Evolutionary conservation across 179 eudicot genomes (phyloP).

Genomic region (Dionaea muscipula): DNA sequence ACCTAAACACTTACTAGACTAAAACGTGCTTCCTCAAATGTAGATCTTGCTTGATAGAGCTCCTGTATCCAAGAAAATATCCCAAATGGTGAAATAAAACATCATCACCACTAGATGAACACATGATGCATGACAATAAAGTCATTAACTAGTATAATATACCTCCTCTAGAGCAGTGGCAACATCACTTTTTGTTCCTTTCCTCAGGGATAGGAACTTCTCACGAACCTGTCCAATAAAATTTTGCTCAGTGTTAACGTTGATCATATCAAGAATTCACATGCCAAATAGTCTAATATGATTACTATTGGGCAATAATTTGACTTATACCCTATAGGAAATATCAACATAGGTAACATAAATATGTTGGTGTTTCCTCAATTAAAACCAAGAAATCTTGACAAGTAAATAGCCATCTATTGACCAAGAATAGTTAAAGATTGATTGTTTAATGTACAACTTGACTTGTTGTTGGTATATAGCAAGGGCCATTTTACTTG

Average conservation of each 20-base stretch:
- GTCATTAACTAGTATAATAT: constrained; percentile 10
- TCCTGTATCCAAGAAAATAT: constrained; percentile 41
- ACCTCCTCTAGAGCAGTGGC: constrained; percentile 84
- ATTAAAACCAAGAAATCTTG: too few species aligned
- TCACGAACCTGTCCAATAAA: constrained; percentile 64
- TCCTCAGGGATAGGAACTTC: constrained; percentile 76
- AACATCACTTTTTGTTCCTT: constrained; percentile 86
- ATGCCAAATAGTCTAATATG: too few species aligned
- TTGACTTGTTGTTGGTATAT: too few species aligned
- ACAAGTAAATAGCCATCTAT: too few species aligned
- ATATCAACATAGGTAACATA: too few species aligned
- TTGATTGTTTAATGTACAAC: too few species aligned
- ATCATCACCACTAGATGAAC: constrained; percentile 2
- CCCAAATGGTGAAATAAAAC: constrained; percentile 9
- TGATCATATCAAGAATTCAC: background rate
- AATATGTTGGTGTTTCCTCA: too few species aligned
- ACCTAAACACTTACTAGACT: constrained; percentile 47
- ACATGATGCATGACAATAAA: background rate
- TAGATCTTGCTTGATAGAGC: constrained; percentile 79
- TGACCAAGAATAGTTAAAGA: too few species aligned
- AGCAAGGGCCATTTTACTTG: too few species aligned
- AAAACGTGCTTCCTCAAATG: constrained; percentile 97
- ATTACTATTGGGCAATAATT: too few species aligned
- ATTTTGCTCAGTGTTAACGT: background rate
- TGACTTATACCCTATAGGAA: too few species aligned